Evolutionary conservation across 2,329 filamentous ascomycete species (phyloP).

Genomic region (Arthrobotrys sphaeroides): DNA sequence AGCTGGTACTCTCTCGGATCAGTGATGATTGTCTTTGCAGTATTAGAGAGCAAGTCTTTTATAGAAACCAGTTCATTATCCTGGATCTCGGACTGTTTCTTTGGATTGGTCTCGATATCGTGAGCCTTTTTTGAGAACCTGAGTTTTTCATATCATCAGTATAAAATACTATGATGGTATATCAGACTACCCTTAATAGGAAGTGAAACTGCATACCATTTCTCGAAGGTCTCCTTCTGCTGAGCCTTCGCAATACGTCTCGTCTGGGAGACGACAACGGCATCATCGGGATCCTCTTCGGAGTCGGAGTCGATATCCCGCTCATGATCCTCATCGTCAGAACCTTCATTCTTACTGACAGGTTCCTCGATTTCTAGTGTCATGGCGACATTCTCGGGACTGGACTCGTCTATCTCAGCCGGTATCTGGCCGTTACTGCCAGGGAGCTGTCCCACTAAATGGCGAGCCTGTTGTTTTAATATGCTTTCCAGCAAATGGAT

Average conservation of each 20-base stretch:
- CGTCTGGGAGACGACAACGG: constrained; percentile 1
- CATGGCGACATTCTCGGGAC: not conserved
- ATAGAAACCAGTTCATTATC: constrained; percentile 35
- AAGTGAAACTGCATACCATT: constrained; percentile 28
- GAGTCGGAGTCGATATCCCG: constrained; percentile 28
- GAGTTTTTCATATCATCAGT: not conserved
- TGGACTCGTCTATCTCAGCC: not conserved
- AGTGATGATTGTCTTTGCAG: constrained; percentile 70
- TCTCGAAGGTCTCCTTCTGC: constrained; percentile 38
- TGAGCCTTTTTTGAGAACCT: constrained; percentile 35
- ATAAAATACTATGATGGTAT: not conserved
- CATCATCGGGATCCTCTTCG: constrained; percentile 25
- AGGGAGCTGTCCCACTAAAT: constrained; percentile 24
- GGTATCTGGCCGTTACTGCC: not conserved
- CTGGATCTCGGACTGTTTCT: constrained; percentile 13
- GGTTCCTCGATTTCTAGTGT: not conserved
- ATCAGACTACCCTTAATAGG: not conserved
- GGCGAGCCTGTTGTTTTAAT: constrained; percentile 1
- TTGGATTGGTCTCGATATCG: constrained; percentile 26
- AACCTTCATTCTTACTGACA: not conserved
- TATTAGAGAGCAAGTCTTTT: constrained; percentile 26
- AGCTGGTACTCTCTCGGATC: constrained; percentile 89
- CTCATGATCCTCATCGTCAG: constrained; percentile 13
- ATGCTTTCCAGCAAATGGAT: constrained; percentile 6
- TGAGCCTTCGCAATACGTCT: constrained; percentile 24